Conservation (phyloP, 495 filamentous ascomycete genomes). For the Podospora appendiculata region DNA sequence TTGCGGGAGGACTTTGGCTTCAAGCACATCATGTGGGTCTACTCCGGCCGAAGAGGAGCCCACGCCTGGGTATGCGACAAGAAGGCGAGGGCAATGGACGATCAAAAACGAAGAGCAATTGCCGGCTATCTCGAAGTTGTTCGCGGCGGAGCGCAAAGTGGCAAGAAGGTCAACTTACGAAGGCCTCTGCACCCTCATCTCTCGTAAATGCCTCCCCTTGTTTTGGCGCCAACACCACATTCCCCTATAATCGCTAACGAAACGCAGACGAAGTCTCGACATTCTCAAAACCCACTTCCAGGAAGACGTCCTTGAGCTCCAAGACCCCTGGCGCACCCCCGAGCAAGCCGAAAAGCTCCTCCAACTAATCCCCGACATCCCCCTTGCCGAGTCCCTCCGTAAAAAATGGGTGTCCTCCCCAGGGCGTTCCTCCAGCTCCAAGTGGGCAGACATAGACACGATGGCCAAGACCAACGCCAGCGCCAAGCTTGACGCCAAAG, state of each 20-base stretch:
- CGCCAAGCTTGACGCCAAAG: conserved; percentile 53
- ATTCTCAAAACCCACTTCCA: conserved; percentile 73
- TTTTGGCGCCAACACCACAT: not conserved
- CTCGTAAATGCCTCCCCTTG: conserved; percentile 34
- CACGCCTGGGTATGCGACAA: conserved; percentile 99
- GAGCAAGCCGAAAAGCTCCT: conserved; percentile 69
- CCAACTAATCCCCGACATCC: conserved; percentile 66
- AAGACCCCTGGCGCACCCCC: conserved; percentile 72
- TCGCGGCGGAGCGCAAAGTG: conserved; percentile 70
- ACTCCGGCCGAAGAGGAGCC: conserved; percentile 89
- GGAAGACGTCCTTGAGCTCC: conserved; percentile 66
- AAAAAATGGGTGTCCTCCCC: conserved; percentile 88
- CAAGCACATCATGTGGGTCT: conserved; percentile 95
- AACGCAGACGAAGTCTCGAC: conserved; percentile 65
- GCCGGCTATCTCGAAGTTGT: conserved; percentile 84
- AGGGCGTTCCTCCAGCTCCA: conserved; percentile 60
- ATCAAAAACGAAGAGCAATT: conserved; percentile 72
- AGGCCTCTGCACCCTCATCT: conserved; percentile 89
- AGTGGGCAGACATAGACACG: conserved; percentile 90
- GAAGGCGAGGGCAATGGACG: conserved; percentile 72
- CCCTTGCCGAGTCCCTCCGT: conserved; percentile 63
- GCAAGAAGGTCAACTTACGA: conserved; percentile 80
- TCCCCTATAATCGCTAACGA: not conserved
- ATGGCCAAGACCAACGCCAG: conserved; percentile 67
- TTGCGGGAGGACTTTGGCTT: conserved; percentile 93